Conservation (phyloP, 331 rosid genomes). For the Prunus yedoensis region DNA sequence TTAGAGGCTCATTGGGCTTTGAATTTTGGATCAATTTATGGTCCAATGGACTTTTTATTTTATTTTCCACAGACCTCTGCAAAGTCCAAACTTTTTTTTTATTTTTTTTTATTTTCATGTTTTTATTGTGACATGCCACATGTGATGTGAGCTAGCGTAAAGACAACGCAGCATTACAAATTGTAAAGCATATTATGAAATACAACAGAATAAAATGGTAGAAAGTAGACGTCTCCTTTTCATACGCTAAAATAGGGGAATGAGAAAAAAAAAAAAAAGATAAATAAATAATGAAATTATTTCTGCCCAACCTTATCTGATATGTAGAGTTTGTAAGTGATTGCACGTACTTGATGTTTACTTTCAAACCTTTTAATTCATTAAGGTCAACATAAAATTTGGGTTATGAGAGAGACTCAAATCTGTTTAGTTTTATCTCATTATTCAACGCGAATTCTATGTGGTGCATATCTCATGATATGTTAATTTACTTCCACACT, state of each 20-base stretch:
- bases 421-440: too few species aligned
- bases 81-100: too few species aligned
- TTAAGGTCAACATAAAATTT: too few species aligned
- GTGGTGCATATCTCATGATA: too few species aligned
- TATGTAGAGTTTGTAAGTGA: not conserved
- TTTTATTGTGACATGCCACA: not conserved
- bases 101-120: not conserved
- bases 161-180: not conserved
- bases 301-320: not conserved
- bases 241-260: not conserved
- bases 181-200: not conserved
- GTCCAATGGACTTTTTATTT: not conserved
- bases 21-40: not conserved
- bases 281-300: too few species aligned
- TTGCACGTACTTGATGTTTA: not conserved
- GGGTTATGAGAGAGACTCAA: not conserved
- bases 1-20: slow-evolving; percentile 15
- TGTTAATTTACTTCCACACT: too few species aligned
- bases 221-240: not conserved
- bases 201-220: too few species aligned
- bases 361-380: too few species aligned
- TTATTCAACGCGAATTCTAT: too few species aligned
- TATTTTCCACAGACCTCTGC: not conserved
- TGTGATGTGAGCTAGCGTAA: not conserved
- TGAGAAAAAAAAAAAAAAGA: too few species aligned